These are phyloP conservation scores for Epicoccum sorghinum DNA, from an alignment of 2,329 filamentous ascomycete genomes.

Conservation along the genomic window DNA sequence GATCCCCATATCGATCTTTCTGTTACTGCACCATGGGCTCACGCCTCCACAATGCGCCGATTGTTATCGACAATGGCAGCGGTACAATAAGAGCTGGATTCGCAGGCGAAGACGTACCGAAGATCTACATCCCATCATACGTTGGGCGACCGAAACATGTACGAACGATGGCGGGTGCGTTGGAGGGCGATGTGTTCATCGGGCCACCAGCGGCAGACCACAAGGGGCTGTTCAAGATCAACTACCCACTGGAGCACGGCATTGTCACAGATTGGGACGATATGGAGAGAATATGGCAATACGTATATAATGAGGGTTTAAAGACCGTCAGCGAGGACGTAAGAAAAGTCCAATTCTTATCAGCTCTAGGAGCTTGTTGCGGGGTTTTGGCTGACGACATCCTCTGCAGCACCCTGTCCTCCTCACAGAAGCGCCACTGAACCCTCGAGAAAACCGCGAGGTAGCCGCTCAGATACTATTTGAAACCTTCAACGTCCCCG, in stretches of 20 bases:
- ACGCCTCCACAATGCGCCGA: slow-evolving; percentile 91
- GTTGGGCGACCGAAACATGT: slow-evolving; percentile 95
- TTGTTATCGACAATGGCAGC: slow-evolving; percentile 98
- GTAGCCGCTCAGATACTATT: slow-evolving; percentile 97
- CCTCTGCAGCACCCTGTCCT: slow-evolving; percentile 81
- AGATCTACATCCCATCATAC: slow-evolving; percentile 97
- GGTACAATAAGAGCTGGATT: slow-evolving; percentile 97
- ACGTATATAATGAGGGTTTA: slow-evolving; percentile 93
- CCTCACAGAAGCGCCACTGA: slow-evolving; percentile 92
- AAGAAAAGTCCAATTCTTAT: slow-evolving; percentile 34
- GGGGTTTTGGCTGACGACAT: slow-evolving; percentile 19
- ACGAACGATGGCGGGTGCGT: slow-evolving; percentile 90
- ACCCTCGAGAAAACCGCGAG: slow-evolving; percentile 93
- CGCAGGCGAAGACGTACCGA: slow-evolving; percentile 92
- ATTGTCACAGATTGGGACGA: slow-evolving; percentile 99
- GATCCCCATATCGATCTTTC: neutral
- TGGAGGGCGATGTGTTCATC: slow-evolving; percentile 97
- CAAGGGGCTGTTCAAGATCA: slow-evolving; percentile 91
- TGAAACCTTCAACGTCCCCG: slow-evolving; percentile 98
- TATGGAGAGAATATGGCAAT: slow-evolving; percentile 99
- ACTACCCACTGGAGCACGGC: slow-evolving; percentile 94
- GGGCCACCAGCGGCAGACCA: slow-evolving; percentile 90
- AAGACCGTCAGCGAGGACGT: slow-evolving; percentile 98
- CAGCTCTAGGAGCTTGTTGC: slow-evolving; percentile 8
- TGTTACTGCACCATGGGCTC: slow-evolving; percentile 61